Conservation (phyloP, 129 eudicot species). For the Flaveria sonorensis region DNA sequence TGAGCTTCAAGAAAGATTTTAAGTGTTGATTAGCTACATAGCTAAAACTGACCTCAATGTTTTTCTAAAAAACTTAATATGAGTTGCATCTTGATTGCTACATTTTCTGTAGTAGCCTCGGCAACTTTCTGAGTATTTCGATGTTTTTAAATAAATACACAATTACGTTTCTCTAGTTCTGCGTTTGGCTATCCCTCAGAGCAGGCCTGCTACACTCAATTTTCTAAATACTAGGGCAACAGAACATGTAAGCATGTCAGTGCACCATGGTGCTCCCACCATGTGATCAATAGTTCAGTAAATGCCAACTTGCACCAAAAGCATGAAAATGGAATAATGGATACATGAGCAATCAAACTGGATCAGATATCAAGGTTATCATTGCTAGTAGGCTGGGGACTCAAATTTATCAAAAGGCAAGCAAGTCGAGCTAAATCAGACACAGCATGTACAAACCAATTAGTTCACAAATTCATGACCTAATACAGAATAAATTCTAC, state of each 20-base stretch:
- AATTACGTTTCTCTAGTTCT: background rate
- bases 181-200: constrained; percentile 17
- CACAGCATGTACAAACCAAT: background rate
- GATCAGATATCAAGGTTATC: background rate
- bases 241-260: constrained; percentile 21
- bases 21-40: constrained; percentile 24
- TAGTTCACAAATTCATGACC: constrained; percentile 4
- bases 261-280: constrained; percentile 8
- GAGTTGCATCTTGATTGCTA: constrained; percentile 1
- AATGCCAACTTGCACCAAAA: constrained; percentile 18
- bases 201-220: constrained; percentile 10
- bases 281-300: constrained; percentile 18
- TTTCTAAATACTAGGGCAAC: constrained; percentile 9
- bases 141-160: background rate
- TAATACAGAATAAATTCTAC: constrained; percentile 37
- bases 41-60: constrained; percentile 26
- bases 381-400: background rate
- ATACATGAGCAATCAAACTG: background rate
- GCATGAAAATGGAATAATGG: background rate
- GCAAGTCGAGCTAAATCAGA: background rate
- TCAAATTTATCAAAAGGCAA: constrained; percentile 15
- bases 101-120: constrained; percentile 8
- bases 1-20: constrained; percentile 62
- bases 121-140: constrained; percentile 22
- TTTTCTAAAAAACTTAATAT: background rate